phyloP scores from a whole-genome alignment of 176 grass and related monocot genomes.

The Carex kokanica region DNA sequence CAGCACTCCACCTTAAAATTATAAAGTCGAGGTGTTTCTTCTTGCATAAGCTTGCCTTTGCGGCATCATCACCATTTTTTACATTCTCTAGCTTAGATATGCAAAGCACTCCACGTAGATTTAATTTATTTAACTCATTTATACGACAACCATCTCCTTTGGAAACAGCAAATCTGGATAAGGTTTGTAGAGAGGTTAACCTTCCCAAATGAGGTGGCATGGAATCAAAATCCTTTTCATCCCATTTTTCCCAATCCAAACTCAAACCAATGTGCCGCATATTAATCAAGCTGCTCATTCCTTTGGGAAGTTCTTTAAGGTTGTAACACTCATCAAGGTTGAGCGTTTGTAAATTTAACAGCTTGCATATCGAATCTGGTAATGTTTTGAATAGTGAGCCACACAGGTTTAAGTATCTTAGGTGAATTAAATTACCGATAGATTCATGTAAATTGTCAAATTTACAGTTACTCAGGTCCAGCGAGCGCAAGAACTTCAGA shows the following conservation, averaged over 20 bases:
- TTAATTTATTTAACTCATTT: constrained; percentile 8
- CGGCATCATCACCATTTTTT: neutral
- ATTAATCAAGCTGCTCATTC: constrained; percentile 14
- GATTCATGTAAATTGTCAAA: constrained; percentile 24
- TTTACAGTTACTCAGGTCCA: constrained; percentile 30
- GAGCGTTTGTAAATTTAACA: constrained; percentile 26
- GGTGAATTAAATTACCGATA: constrained; percentile 28
- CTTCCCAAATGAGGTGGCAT: constrained; percentile 31
- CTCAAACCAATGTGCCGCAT: constrained; percentile 30
- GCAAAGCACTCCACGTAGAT: constrained; percentile 26
- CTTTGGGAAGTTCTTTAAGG: constrained; percentile 24
- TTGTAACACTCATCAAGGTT: constrained; percentile 26
- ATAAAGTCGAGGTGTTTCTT: constrained; percentile 5
- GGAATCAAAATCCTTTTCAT: constrained; percentile 3
- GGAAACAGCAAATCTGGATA: constrained; percentile 31
- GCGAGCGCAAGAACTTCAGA: constrained; percentile 12
- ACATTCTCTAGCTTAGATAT: constrained; percentile 43
- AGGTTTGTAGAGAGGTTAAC: constrained; percentile 31
- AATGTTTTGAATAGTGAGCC: constrained; percentile 25
- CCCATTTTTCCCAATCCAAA: constrained; percentile 28
- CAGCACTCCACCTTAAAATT: constrained; percentile 18
- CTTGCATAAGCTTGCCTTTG: neutral
- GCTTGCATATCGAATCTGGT: constrained; percentile 32
- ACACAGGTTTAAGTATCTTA: constrained; percentile 31
- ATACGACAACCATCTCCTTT: neutral